Evolutionary conservation across 2,329 filamentous ascomycete species (phyloP), one percentile per base, ranked within the genome.

Genomic region (Diaporthe capsici): DNA sequence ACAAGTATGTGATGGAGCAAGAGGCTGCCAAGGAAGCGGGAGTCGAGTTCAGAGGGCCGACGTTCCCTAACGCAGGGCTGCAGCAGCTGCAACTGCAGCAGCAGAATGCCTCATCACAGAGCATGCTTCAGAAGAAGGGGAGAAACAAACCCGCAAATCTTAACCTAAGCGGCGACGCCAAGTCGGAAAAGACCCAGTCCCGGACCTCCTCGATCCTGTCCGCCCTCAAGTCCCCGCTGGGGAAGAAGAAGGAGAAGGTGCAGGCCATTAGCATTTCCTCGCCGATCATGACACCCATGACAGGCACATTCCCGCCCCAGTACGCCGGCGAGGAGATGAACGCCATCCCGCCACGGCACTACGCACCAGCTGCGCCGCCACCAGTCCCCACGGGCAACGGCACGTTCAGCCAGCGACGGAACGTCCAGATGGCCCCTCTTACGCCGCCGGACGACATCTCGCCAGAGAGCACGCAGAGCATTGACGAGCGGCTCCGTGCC

Each of bases 1-100:
- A 98, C 85, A 95, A 93, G 77, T 94, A 95, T 79, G 96, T 98
- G 78, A 94, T 98, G 92, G 95, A 95, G 83, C 94, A 98, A 80
- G 96, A 98, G 81, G 91, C 90, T 75, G 91, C 91, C 71, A 93
- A 92, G 82, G 86, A 88, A 78, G 87, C 87, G 65, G 91, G 91
- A 44, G 81, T 90, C 57, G 83, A 84, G 25, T 85, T 90, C 60
- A 86, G 88, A 31, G 83, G 82, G 8, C 85, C 87, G 51, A 84
- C 86, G 13, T 76, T 84, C 44, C 79, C 85, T 5, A 77, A 78
- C 9, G 79, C 83, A 39, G 72, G 74, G 42, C 81, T 79, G 44
- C 79, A 78, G 68, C 80, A 75, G 75, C 78, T 76, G 73, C 80
- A 77, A 63, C 81, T 34, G 34, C 37, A 76, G 44, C 20, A 76